phyloP scores from a whole-genome alignment of 1,139 yeast genomes.

The Suhomyces choctaworum region DNA sequence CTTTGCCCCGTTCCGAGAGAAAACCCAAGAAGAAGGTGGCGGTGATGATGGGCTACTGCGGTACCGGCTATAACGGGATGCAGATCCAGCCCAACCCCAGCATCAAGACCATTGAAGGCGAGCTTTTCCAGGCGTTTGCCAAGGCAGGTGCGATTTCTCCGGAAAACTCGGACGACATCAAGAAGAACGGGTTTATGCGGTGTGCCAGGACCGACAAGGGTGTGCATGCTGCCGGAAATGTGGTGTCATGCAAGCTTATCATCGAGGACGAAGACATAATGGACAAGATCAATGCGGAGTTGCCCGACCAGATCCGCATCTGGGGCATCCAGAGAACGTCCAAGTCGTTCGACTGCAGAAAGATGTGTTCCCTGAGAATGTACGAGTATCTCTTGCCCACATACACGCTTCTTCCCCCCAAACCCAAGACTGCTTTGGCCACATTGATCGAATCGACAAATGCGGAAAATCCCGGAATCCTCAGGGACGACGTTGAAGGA shows the following conservation, averaged over 20 bases:
- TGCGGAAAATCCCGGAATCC: slow-evolving; percentile 55
- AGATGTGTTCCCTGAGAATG: slow-evolving; percentile 90
- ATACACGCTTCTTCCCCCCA: slow-evolving; percentile 86
- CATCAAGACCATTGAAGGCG: slow-evolving; percentile 89
- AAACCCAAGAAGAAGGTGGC: slow-evolving; percentile 88
- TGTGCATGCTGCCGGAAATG: slow-evolving; percentile 98
- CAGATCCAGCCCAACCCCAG: slow-evolving; percentile 83
- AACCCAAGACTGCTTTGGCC: slow-evolving; percentile 67
- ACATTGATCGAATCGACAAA: slow-evolving; percentile 57
- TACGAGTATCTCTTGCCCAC: slow-evolving; percentile 94
- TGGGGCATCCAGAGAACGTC: slow-evolving; percentile 94
- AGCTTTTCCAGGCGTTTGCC: slow-evolving; percentile 78
- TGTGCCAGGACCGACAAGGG: slow-evolving; percentile 99
- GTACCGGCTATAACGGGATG: slow-evolving; percentile 98
- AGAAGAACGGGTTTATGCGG: slow-evolving; percentile 88
- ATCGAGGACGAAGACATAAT: slow-evolving; percentile 83
- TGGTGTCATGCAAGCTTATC: slow-evolving; percentile 82
- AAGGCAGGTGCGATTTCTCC: slow-evolving; percentile 88
- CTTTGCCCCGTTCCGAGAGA: slow-evolving; percentile 59
- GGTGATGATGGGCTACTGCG: slow-evolving; percentile 92
- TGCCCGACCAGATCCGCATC: slow-evolving; percentile 84
- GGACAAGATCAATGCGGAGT: slow-evolving; percentile 64
- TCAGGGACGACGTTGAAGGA: slow-evolving; percentile 69
- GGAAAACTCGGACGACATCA: slow-evolving; percentile 86
- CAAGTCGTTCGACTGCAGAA: slow-evolving; percentile 90